Evolutionary conservation across 1,284 basidiomycete genomes (phyloP), one percentile per base, ranked within the genome.

Genomic region (Ganoderma boninense): DNA sequence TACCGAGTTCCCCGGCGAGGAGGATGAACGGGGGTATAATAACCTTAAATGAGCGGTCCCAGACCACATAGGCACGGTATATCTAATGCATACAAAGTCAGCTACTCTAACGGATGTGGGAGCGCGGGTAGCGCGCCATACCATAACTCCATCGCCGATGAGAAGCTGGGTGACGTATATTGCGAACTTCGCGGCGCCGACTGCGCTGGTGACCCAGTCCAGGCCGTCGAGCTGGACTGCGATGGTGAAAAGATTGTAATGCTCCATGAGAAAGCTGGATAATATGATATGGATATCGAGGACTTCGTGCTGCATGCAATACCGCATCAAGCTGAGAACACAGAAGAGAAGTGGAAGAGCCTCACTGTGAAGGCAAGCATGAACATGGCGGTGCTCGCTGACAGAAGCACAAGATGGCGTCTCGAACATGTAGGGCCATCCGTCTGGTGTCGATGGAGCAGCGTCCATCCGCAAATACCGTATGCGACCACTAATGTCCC

Each of bases 51-150:
- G 23, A 59, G 29, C 71, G 68, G 52, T 61, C 64, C 68, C 71
- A 72, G 4, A 72, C 71, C 18, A 72, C 61, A 56, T 63, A 72
- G 3, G 64, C 29, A 20, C 71, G 68, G 23, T 72, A 72, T 16
- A 63, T 64, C 56, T 57, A 57, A n/a, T 38, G 7, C 29, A 35
- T 18, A 14, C 18, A 35, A 57, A 57, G 56, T 57, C 32, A 57
- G 56, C 16, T 16, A 57, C 56, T 57, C 56, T 29, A 57, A 57
- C 16, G 56, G 56, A 57, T 52, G 56, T 35, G 16, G 26, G 29
- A 20, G 29, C 26, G 32, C 23, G 16, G 32, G 18, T 57, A 29
- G 7, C 32, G 26, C 29, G 23, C 49, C 66, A 26, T 52, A 66
- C 71, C 66, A 69, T 66, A 43, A 72, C 66, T 18, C 57, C 46